Conservation (phyloP, 192 early-diverging fungal genomes). For the Backusella luteola region DNA sequence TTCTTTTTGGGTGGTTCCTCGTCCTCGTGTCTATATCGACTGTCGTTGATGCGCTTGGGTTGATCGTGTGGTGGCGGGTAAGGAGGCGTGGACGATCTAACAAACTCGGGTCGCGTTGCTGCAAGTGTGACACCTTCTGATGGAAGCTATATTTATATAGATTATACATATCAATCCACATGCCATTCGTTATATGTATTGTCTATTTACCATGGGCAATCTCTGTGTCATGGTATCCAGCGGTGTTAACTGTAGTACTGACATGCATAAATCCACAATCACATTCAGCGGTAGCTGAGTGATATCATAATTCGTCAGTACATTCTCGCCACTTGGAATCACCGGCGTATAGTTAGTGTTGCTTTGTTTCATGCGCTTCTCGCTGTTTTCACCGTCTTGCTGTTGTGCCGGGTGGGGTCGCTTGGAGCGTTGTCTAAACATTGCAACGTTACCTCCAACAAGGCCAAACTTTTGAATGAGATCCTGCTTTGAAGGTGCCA, state of each 20-base stretch:
- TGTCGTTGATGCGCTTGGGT: background rate
- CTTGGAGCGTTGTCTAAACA: conserved; percentile 17
- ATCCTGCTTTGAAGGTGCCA: conserved; percentile 20
- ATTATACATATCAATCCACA: too few species aligned
- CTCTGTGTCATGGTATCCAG: conserved; percentile 22
- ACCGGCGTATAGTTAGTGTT: background rate
- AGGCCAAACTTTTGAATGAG: conserved; percentile 26
- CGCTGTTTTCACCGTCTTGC: conserved; percentile 13
- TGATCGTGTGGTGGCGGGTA: conserved; percentile 15
- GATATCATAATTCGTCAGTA: conserved; percentile 22
- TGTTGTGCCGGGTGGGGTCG: background rate
- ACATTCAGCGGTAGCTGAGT: conserved; percentile 26
- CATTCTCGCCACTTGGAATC: background rate
- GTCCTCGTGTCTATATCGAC: background rate
- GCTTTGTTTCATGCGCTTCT: conserved; percentile 14
- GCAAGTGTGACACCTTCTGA: conserved; percentile 5
- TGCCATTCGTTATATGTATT: background rate
- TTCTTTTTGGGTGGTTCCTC: background rate
- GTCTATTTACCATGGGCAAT: conserved; percentile 6
- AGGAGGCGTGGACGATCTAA: conserved; percentile 9
- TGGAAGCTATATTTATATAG: background rate
- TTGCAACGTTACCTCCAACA: conserved; percentile 32
- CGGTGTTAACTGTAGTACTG: conserved; percentile 29
- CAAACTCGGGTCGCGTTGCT: background rate
- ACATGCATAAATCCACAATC: conserved; percentile 32